Percentiles rank a stretch among this genome's conserved stretches.
phyloP scores from a whole-genome alignment of 2,329 filamentous ascomycete genomes.

The Trichophyton mentagrophytes region DNA sequence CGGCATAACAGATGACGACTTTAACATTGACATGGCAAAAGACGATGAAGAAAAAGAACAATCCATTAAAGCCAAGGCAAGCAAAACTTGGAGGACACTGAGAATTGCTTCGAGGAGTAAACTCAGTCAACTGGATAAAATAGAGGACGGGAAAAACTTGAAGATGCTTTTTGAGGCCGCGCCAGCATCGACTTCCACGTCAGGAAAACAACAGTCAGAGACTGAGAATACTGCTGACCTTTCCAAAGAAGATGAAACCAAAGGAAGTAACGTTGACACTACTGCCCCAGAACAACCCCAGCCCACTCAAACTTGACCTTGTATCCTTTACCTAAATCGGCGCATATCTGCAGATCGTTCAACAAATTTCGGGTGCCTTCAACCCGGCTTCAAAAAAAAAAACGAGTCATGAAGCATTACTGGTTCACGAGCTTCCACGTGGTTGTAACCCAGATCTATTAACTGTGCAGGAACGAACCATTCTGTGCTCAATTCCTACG shows the following conservation, averaged over 20 bases:
- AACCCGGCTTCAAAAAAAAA: neutral
- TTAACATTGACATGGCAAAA: conserved; percentile 73
- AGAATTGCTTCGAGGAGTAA: conserved; percentile 63
- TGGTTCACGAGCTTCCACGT: neutral
- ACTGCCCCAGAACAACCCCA: neutral
- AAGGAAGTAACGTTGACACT: neutral
- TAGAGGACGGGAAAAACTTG: conserved; percentile 66
- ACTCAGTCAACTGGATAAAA: conserved; percentile 69
- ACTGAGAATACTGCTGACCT: conserved; percentile 7
- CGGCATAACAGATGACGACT: conserved; percentile 64
- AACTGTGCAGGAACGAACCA: neutral
- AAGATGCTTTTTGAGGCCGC: conserved; percentile 36
- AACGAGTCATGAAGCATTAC: neutral
- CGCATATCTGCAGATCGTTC: neutral
- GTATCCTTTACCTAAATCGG: neutral
- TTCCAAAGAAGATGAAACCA: neutral
- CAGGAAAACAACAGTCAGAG: conserved; percentile 1
- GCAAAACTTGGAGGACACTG: conserved; percentile 81
- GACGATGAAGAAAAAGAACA: conserved; percentile 47
- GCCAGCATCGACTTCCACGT: neutral
- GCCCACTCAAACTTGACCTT: neutral
- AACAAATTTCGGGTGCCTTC: neutral
- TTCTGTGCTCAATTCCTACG: neutral
- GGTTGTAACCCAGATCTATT: neutral
- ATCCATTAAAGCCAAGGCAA: conserved; percentile 60